phyloP scores from a whole-genome alignment of 2,329 filamentous ascomycete genomes.

The Thelonectria discophora region DNA sequence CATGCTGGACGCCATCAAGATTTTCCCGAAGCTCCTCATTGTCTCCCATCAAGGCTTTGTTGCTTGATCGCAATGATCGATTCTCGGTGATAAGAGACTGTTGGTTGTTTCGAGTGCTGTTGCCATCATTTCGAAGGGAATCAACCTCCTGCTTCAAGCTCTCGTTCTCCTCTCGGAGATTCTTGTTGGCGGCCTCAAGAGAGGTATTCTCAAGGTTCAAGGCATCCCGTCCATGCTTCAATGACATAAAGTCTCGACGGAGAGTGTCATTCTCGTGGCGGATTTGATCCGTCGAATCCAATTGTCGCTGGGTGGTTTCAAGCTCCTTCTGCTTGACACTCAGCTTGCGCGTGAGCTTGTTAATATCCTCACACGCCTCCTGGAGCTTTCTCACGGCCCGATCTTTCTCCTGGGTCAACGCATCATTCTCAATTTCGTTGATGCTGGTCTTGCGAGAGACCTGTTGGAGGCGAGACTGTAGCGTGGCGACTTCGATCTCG shows the following conservation, averaged over 20 bases:
- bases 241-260: slow-evolving; percentile 52
- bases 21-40: slow-evolving; percentile 56
- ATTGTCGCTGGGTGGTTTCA: slow-evolving; percentile 52
- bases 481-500: slow-evolving; percentile 65
- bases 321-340: slow-evolving; percentile 54
- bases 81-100: slow-evolving; percentile 56
- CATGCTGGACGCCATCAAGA: slow-evolving; percentile 51
- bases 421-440: slow-evolving; percentile 70
- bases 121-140: slow-evolving; percentile 54
- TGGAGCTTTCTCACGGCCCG: slow-evolving; percentile 70
- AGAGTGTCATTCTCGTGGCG: slow-evolving; percentile 51
- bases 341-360: slow-evolving; percentile 56
- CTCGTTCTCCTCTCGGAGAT: slow-evolving; percentile 48
- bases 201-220: slow-evolving; percentile 54
- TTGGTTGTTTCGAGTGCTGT: slow-evolving; percentile 53
- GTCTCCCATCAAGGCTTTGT: slow-evolving; percentile 53
- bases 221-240: slow-evolving; percentile 51
- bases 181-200: slow-evolving; percentile 53
- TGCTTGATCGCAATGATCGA: slow-evolving; percentile 53
- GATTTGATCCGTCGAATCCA: slow-evolving; percentile 52
- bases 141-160: slow-evolving; percentile 52
- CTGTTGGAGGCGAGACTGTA: slow-evolving; percentile 70
- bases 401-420: slow-evolving; percentile 70
- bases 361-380: slow-evolving; percentile 67
- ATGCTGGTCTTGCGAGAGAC: slow-evolving; percentile 69